Conservation (phyloP, 23 red algal species). For the Gracilaria vermiculophylla region DNA sequence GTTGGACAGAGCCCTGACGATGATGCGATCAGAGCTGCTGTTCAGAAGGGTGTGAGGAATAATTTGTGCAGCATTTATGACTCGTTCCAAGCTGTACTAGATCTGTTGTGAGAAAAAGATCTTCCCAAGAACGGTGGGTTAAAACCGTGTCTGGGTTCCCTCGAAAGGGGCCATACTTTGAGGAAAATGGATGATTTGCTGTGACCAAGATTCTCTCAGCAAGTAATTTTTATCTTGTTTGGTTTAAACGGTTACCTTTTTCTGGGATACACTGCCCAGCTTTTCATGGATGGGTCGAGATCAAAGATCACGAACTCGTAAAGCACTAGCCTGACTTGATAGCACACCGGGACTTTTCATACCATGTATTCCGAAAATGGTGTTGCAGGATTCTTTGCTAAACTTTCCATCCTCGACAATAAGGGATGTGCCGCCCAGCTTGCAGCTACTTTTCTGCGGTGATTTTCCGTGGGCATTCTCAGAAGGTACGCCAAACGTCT, state of each 20-base stretch:
- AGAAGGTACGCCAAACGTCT: constrained; percentile 83
- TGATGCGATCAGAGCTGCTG: background rate
- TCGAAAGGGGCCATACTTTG: too few species aligned
- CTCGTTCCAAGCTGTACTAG: background rate
- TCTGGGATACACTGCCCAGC: background rate
- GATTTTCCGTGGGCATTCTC: constrained; percentile 87
- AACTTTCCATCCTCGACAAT: constrained; percentile 21
- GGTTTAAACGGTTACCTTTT: background rate
- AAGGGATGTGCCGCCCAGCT: constrained; percentile 76
- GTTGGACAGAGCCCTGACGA: background rate
- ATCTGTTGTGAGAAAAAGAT: background rate
- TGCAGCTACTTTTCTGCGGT: constrained; percentile 74
- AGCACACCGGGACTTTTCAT: background rate
- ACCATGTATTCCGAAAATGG: background rate
- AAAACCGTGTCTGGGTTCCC: too few species aligned
- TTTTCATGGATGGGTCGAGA: background rate
- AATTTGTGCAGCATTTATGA: background rate
- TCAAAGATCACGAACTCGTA: background rate
- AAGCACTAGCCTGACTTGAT: background rate
- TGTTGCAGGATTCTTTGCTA: constrained; percentile 5
- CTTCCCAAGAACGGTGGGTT: too few species aligned
- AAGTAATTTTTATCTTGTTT: background rate
- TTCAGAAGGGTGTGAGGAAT: background rate
- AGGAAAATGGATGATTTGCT: too few species aligned
- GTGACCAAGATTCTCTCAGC: too few species aligned